Base-by-base conservation (phyloP, 371 early-diverging fungal genomes). In the Mortierella sp. region DNA sequence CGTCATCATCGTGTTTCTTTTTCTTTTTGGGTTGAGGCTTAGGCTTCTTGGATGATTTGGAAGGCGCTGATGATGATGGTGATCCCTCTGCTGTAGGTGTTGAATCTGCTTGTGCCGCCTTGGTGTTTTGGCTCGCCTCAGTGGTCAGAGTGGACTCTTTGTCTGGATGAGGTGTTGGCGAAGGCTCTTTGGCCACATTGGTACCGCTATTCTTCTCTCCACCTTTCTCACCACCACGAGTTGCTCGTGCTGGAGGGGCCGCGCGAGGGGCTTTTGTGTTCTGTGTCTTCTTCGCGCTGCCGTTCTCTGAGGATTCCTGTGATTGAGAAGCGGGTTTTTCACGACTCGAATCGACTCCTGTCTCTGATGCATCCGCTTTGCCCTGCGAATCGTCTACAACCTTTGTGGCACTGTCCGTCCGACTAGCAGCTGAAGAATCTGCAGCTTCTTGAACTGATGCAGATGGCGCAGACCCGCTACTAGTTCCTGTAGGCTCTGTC, bases 1-100 rank as follows among this genome's bases (percentile, higher is more conserved):
- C 72, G 19, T 61, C 67, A 27, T 63, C 72, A 18, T 72, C 72
- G 8, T 18, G 53, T 39, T 54, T 72, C 41, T 47, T 66, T 45
- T 47, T 49, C 7, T 56, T 63, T 27, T 54, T 49, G 30, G 1
- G 30, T 0, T n/a, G n/a, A n/a, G 63, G 26, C 48, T 72, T 67
- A 47, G 58, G 73, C 23, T 67, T 67, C 64, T 61, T 55, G 18
- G 47, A 14, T 18, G 45, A 43, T 43, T 3, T 16, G 5, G 14
- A 3, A 16, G 51, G 4, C 28, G 51, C 51, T 48, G 54, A 23
- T 6, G 54, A 34, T 51, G 53, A 39, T 41, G 54, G 8, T 30
- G 61, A 39, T 13, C 10, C 52, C 3, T 6, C 28, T 50, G 28
- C 30, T 18, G 48, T 3, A 7, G 48, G 23, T 23, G 5, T 24